Evolutionary conservation across 2,329 filamentous ascomycete genomes (phyloP).

Genomic region (Penicillium sp.): DNA sequence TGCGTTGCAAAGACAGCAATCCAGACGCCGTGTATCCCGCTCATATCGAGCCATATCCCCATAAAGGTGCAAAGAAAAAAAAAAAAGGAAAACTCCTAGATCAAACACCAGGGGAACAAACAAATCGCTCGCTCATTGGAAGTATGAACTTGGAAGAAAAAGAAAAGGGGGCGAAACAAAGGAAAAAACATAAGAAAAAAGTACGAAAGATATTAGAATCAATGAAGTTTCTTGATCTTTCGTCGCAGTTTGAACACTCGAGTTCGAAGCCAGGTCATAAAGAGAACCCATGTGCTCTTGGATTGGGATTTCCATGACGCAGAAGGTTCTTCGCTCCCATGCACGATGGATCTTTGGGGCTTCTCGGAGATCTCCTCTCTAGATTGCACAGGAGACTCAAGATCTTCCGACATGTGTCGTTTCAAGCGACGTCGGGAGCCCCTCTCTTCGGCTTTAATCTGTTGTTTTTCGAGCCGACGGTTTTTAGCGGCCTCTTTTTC

Average conservation of each 20-base stretch:
- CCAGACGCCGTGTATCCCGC: constrained; percentile 9
- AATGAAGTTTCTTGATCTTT: constrained; percentile 31
- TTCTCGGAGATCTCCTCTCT: constrained; percentile 27
- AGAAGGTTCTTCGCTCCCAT: constrained; percentile 13
- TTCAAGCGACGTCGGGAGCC: constrained; percentile 47
- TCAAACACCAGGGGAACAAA: constrained; percentile 11
- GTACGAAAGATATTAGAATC: constrained; percentile 20
- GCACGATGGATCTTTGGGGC: constrained; percentile 3
- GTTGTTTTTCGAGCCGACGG: constrained; percentile 55
- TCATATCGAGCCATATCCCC: constrained; percentile 5
- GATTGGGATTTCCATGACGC: constrained; percentile 35
- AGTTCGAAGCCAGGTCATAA: constrained; percentile 58
- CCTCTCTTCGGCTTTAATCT: constrained; percentile 49
- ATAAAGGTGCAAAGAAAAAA: constrained; percentile 3
- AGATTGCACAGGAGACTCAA: constrained; percentile 13
- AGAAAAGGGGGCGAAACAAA: neutral
- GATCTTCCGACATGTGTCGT: constrained; percentile 21
- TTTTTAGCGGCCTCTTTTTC: constrained; percentile 60
- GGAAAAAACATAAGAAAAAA: constrained; percentile 22
- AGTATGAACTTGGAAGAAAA: constrained; percentile 2
- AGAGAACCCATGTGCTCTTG: constrained; percentile 52
- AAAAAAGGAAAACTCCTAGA: constrained; percentile 1
- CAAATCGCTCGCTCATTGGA: constrained; percentile 13
- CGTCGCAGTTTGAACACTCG: constrained; percentile 53
- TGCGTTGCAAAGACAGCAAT: constrained; percentile 6